A percentile compares a stretch with the other conserved stretches of the same genome.
phyloP scores from a whole-genome alignment of 306 rosid species.

The Corylus avellana region DNA sequence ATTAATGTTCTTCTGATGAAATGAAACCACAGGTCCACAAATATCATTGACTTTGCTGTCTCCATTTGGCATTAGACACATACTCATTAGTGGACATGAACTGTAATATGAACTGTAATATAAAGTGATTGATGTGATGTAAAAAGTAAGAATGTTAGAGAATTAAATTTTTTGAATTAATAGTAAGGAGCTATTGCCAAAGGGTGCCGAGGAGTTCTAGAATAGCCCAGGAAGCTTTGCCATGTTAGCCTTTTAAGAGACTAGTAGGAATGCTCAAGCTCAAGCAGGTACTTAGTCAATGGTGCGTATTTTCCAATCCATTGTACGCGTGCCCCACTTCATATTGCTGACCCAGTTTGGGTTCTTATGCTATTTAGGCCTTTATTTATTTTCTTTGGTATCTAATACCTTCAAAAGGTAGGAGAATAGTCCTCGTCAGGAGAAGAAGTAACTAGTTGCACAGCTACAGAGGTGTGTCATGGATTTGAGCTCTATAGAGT shows the following conservation, averaged over 20 bases:
- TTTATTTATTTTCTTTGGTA: background rate
- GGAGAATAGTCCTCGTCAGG: background rate
- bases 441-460: background rate
- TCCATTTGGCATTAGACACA: too few species aligned
- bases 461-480: background rate
- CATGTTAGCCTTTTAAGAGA: background rate
- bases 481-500: slow-evolving; percentile 1
- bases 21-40: background rate
- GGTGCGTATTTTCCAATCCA: background rate
- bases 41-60: background rate
- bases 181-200: too few species aligned
- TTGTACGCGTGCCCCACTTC: background rate
- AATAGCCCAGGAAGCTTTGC: background rate
- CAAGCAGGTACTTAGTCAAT: background rate
- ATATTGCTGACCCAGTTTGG: background rate
- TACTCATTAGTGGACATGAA: too few species aligned
- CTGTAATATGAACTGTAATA: too few species aligned
- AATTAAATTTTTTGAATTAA: too few species aligned
- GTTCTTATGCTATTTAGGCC: background rate
- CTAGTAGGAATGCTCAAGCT: background rate
- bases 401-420: background rate
- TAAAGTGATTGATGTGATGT: too few species aligned
- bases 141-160: too few species aligned
- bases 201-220: background rate
- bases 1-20: background rate